phyloP scores from a whole-genome alignment of 805 yeast species.

The Candida pini region DNA sequence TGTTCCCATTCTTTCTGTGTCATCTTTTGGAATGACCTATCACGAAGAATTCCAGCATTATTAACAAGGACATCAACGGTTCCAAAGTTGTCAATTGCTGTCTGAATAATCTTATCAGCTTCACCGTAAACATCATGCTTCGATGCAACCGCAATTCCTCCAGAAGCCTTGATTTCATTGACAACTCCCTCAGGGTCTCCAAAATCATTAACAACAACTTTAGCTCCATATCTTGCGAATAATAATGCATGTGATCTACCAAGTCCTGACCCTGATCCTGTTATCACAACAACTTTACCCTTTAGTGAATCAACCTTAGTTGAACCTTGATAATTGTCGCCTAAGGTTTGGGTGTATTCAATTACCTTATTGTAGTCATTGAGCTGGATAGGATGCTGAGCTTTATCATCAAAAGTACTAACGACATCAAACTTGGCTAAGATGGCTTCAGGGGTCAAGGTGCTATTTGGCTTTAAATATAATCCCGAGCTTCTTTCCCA shows the following conservation, averaged over 20 bases:
- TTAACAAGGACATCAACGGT: slow-evolving; percentile 80
- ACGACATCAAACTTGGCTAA: slow-evolving; percentile 61
- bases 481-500: slow-evolving; percentile 94
- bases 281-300: slow-evolving; percentile 82
- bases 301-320: slow-evolving; percentile 53
- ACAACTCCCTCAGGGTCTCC: slow-evolving; percentile 70
- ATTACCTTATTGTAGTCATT: slow-evolving; percentile 65
- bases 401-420: slow-evolving; percentile 51
- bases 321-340: slow-evolving; percentile 52
- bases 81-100: slow-evolving; percentile 74
- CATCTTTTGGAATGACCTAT: slow-evolving; percentile 82
- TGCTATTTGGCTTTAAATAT: slow-evolving; percentile 68
- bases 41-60: slow-evolving; percentile 94
- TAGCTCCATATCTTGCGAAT: slow-evolving; percentile 89
- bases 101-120: slow-evolving; percentile 68
- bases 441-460: slow-evolving; percentile 82
- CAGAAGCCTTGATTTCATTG: slow-evolving; percentile 62
- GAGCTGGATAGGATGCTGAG: slow-evolving; percentile 64
- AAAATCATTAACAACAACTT: slow-evolving; percentile 90
- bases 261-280: slow-evolving; percentile 94
- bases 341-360: slow-evolving; percentile 44
- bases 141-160: slow-evolving; percentile 75
- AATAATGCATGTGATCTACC: slow-evolving; percentile 85
- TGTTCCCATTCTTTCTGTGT: slow-evolving; percentile 76
- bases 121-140: slow-evolving; percentile 75